A percentile compares a stretch with the other conserved stretches of the same genome.
Evolutionary conservation across 2,329 filamentous ascomycete genomes (phyloP).

Genomic region (Macrophomina pseudophaseolina): DNA sequence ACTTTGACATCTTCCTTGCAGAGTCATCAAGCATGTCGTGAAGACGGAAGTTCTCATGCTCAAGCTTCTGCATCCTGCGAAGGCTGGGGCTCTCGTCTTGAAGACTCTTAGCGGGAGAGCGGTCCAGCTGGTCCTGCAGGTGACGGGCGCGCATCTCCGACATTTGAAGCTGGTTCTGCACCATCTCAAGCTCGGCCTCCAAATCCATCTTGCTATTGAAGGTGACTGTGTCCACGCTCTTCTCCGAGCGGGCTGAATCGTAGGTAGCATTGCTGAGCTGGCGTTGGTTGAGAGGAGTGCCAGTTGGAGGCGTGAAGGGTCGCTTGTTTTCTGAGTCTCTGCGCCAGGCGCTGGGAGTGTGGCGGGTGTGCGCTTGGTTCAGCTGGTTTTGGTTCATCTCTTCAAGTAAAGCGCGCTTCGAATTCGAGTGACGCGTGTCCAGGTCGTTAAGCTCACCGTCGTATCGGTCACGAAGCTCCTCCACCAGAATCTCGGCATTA

Average conservation of each 20-base stretch:
- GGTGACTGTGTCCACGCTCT: slow-evolving; percentile 79
- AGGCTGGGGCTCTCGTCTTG: slow-evolving; percentile 79
- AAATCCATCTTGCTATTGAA: slow-evolving; percentile 91
- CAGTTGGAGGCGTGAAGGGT: slow-evolving; percentile 70
- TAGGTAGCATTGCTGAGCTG: slow-evolving; percentile 64
- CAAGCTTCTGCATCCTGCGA: slow-evolving; percentile 84
- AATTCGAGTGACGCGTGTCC: slow-evolving; percentile 64
- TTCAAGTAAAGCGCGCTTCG: slow-evolving; percentile 77
- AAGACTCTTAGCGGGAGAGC: slow-evolving; percentile 67
- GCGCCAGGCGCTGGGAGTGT: slow-evolving; percentile 74
- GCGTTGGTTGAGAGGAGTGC: slow-evolving; percentile 75
- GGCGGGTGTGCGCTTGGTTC: slow-evolving; percentile 53
- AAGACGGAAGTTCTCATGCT: slow-evolving; percentile 86
- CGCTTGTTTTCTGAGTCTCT: slow-evolving; percentile 64
- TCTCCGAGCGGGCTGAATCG: slow-evolving; percentile 83
- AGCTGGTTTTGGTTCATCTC: slow-evolving; percentile 87
- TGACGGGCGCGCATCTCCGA: slow-evolving; percentile 95
- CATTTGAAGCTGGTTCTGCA: slow-evolving; percentile 93
- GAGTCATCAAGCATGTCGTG: slow-evolving; percentile 97
- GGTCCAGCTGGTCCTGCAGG: slow-evolving; percentile 83
- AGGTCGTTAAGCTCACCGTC: slow-evolving; percentile 72
- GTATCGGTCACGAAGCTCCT: slow-evolving; percentile 75
- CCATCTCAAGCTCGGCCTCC: slow-evolving; percentile 85
- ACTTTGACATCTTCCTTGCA: slow-evolving; percentile 83
- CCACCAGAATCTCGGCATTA: slow-evolving; percentile 82